These are phyloP conservation scores for Trypethelium eluteriae DNA, from an alignment of 495 filamentous ascomycete genomes.

Conservation along the genomic window DNA sequence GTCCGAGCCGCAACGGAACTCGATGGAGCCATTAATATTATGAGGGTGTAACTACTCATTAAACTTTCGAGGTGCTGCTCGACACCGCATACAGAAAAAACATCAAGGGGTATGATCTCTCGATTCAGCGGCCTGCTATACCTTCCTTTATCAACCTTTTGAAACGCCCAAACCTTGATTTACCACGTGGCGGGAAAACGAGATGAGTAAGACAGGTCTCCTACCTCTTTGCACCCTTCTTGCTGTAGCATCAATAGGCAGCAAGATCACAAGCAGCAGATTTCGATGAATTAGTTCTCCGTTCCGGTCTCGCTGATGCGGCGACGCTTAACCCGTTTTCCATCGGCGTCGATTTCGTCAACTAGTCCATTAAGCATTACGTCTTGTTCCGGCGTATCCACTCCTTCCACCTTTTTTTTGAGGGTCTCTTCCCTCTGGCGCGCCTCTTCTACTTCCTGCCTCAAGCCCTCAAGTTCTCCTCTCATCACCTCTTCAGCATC, in stretches of 20 bases:
- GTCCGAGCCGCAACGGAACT: background rate
- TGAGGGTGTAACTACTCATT: background rate
- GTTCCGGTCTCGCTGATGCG: background rate
- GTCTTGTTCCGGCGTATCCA: constrained; percentile 43
- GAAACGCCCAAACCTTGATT: background rate
- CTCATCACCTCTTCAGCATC: constrained; percentile 49
- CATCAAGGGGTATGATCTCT: constrained; percentile 7
- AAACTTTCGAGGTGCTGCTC: background rate
- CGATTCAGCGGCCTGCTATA: background rate
- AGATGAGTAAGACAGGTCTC: background rate
- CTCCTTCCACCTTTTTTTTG: constrained; percentile 71
- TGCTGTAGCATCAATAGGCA: background rate
- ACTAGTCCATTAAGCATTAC: background rate
- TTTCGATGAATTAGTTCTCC: background rate
- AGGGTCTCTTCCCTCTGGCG: constrained; percentile 72
- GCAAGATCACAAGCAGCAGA: background rate
- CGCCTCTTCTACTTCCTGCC: constrained; percentile 64
- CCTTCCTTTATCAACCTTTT: background rate
- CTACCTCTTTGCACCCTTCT: background rate
- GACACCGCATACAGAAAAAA: background rate
- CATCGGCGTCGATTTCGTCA: background rate
- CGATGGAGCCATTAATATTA: background rate
- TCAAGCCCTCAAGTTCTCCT: constrained; percentile 49
- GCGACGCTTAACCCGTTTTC: background rate
- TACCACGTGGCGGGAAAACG: background rate